Conservation (phyloP, 495 filamentous ascomycete genomes). For the Astrothelium subdiscretum region DNA sequence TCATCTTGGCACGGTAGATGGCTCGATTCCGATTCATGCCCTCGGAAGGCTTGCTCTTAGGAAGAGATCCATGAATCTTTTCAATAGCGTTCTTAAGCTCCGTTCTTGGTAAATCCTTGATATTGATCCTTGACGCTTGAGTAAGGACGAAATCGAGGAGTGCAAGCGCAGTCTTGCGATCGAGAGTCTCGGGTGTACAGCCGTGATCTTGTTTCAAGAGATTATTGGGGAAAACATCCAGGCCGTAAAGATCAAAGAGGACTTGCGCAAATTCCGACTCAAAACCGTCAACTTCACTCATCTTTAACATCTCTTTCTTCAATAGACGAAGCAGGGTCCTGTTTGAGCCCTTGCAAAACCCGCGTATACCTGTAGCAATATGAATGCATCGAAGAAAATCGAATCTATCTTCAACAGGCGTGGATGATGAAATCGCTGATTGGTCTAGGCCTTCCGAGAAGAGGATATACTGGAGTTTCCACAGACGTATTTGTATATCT, state of each 20-base stretch:
- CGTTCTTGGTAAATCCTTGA: constrained; percentile 83
- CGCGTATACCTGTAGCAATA: constrained; percentile 71
- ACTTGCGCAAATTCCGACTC: constrained; percentile 69
- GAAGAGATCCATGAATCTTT: constrained; percentile 68
- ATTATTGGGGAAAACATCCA: constrained; percentile 62
- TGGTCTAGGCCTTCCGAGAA: constrained; percentile 64
- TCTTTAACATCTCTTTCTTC: constrained; percentile 51
- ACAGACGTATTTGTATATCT: constrained; percentile 80
- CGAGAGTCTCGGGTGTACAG: constrained; percentile 61
- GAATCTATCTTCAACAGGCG: constrained; percentile 54
- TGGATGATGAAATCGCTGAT: constrained; percentile 47
- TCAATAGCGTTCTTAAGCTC: constrained; percentile 82
- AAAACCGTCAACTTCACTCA: constrained; percentile 29
- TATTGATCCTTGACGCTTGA: constrained; percentile 70
- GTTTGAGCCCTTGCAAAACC: constrained; percentile 73
- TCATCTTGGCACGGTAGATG: constrained; percentile 63
- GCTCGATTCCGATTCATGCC: constrained; percentile 64
- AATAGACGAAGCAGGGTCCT: constrained; percentile 81
- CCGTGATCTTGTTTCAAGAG: constrained; percentile 51
- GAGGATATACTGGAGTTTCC: constrained; percentile 67
- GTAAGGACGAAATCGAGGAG: constrained; percentile 72
- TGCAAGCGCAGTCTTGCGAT: constrained; percentile 60
- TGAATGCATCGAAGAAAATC: constrained; percentile 70
- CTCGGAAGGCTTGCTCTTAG: constrained; percentile 51
- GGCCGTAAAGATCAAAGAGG: constrained; percentile 76